Evolutionary conservation across 2,329 filamentous ascomycete genomes (phyloP), one percentile per base, ranked within the genome.

Genomic region (Onygenales sp.): DNA sequence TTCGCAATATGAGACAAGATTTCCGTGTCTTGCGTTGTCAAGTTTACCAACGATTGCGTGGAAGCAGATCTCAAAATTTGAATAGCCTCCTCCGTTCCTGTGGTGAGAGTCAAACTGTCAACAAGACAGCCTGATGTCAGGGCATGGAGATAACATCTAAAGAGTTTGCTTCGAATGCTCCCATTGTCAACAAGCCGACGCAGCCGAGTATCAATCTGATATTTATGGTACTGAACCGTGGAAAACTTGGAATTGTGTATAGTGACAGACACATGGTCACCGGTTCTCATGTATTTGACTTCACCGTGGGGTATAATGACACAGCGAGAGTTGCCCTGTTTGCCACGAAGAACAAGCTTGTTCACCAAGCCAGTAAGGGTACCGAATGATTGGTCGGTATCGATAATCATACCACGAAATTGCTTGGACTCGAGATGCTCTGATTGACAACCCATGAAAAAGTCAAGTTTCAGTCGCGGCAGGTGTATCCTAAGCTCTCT

Each of bases 101-200:
- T 65, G 38, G 54, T 58, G 9, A 58, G 54, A 10, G 69, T 72
- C 10, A 74, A 55, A 2, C 58, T 57, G 55, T 74, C 71, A 3
- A 61, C 59, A 2, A 71, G 48, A 14, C 61, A 63, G 42, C 60
- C 65, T 7, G 66, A 66, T 3, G 69, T 73, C 7, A 69, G 11
- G 4, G 69, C 70, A 57, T 73, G 69, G 5, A 72, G 55, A 45
- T 67, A 69, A 36, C 0, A 85, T 46, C 35, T 50, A 13, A 74
- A 72, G 0, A 86, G 65, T 50, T 77, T 79, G 61, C 77, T 79
- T 9, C 75, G 70, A 0, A 82, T 46, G 10, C 67, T 76, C 0
- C 75, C 76, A 56, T 75, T 78, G 14, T 79, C 78, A 0, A 71
- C 55, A 0, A 86, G 59, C 2, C 75, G 68, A 0, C 79, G 73